Evolutionary conservation across 805 yeast genomes (phyloP).

Genomic region (Sugiyamaella lignohabitans): DNA sequence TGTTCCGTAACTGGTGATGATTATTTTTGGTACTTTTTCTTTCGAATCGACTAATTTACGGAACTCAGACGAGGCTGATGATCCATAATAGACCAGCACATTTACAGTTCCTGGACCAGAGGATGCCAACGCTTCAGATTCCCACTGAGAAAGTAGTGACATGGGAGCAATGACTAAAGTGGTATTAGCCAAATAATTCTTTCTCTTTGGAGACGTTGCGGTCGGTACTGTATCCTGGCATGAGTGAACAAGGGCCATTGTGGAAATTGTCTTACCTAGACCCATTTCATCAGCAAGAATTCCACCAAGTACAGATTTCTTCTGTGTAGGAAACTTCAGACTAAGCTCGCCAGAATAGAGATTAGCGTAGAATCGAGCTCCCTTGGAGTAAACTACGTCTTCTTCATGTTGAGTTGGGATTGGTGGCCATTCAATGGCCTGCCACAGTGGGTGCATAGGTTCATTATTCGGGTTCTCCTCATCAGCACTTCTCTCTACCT

Average conservation of each 20-base stretch:
- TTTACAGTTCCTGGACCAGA: slow-evolving; percentile 24
- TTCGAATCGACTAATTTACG: slow-evolving; percentile 74
- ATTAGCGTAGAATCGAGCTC: slow-evolving; percentile 59
- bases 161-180: slow-evolving; percentile 94
- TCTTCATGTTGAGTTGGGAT: slow-evolving; percentile 2
- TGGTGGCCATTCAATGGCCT: slow-evolving; percentile 68
- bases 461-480: slow-evolving; percentile 33
- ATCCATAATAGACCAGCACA: slow-evolving; percentile 57
- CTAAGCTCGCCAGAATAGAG: slow-evolving; percentile 76
- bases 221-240: slow-evolving; percentile 36
- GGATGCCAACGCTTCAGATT: slow-evolving; percentile 59
- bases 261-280: slow-evolving; percentile 84
- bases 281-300: slow-evolving; percentile 97
- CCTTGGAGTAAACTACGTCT: slow-evolving; percentile 24
- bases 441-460: slow-evolving; percentile 78
- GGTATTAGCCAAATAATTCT: slow-evolving; percentile 89
- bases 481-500: slow-evolving; percentile 21
- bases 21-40: slow-evolving; percentile 55
- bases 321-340: slow-evolving; percentile 56
- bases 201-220: too few relatives aligned
- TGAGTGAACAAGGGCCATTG: slow-evolving; percentile 69
- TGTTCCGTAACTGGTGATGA: slow-evolving; percentile 54
- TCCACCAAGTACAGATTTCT: slow-evolving; percentile 65
- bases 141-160: slow-evolving; percentile 77
- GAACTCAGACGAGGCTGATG: slow-evolving; percentile 79